Base-by-base conservation (phyloP, 2,329 filamentous ascomycete species). In the Nigrospora oryzae region DNA sequence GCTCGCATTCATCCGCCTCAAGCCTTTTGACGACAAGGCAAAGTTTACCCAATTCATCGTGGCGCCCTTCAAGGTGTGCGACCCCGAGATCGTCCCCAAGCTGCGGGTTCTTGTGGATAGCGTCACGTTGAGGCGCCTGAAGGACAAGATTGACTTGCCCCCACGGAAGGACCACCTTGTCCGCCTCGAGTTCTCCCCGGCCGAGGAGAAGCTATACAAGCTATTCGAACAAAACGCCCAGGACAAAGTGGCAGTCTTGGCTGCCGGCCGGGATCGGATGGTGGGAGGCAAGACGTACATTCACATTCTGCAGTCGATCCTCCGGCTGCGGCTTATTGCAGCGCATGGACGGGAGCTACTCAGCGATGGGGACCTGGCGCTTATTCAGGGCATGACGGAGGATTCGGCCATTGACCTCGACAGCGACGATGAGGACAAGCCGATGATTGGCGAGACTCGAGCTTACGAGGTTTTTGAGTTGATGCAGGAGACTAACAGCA, bases 321-420 rank as follows among this genome's bases (percentile, higher is more conserved):
- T 94, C 52, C 84, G 91, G 30, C 77, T 98, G 15, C 86, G 93
- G 11, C 75, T 95, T 36, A 85, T 97, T 42, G 96, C 90, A 59
- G 93, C 90, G 1, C 91, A 96, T 60, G 93, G 93, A n/a, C 86
- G 85, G 51, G 91, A 97, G 48, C 76, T 98, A 8, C 74, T 98
- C 3, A 87, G 83, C 46, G 81, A 90, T 33, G 84, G 91, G 16
- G 91, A 97, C 56, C 69, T 95, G 38, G 81, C 84, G 52, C 73
- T 85, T 4, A 79, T 91, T 42, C 84, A 89, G 58, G 91, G 90
- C 19, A 76, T 88, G 63, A 89, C 83, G n/a, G 81, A 81, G 10
- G 83, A 88, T 35, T 88, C 88, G 51, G 87, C 93, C 3, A 95
- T 98, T 56, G 86, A 94, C 53, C 75, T 97, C 17, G 89, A 93